These are phyloP conservation scores for Boletus rubescentipes DNA, from an alignment of 768 basidiomycete genomes.

Conservation along the genomic window DNA sequence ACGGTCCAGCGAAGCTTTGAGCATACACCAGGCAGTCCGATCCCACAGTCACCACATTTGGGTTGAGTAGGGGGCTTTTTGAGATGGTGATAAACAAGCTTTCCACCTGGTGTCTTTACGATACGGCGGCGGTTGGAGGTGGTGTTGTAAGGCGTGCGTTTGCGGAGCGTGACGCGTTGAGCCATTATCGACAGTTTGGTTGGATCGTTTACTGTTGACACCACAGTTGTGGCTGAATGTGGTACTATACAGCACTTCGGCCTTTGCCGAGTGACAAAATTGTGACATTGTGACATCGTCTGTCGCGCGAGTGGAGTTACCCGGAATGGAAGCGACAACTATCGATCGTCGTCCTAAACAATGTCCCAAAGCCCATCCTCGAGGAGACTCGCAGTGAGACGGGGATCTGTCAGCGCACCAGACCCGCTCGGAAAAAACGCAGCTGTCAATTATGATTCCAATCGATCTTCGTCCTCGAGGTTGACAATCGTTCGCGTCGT, in stretches of 20 bases:
- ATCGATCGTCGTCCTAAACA: constrained; percentile 5
- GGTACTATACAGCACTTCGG: constrained; percentile 25
- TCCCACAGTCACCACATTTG: constrained; percentile 98
- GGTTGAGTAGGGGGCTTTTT: constrained; percentile 91
- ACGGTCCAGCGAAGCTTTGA: neutral
- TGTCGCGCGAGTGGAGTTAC: neutral
- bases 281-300: neutral
- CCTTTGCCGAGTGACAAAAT: constrained; percentile 3
- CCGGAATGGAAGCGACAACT: neutral
- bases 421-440: constrained; percentile 67
- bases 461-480: constrained; percentile 56
- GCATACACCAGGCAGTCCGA: constrained; percentile 90
- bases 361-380: constrained; percentile 21
- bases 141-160: constrained; percentile 98
- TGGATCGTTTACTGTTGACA: neutral
- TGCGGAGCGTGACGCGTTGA: constrained; percentile 99
- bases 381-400: constrained; percentile 49
- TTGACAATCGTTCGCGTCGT: constrained; percentile 75
- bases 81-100: constrained; percentile 96
- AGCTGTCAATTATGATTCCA: constrained; percentile 49
- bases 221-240: constrained; percentile 22
- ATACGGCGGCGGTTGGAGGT: constrained; percentile 92
- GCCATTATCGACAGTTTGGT: constrained; percentile 59
- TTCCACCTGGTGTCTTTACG: constrained; percentile 98
- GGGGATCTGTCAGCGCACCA: constrained; percentile 66